Conservation (phyloP, 169 alveolate species). For the Plasmodium fragile region DNA sequence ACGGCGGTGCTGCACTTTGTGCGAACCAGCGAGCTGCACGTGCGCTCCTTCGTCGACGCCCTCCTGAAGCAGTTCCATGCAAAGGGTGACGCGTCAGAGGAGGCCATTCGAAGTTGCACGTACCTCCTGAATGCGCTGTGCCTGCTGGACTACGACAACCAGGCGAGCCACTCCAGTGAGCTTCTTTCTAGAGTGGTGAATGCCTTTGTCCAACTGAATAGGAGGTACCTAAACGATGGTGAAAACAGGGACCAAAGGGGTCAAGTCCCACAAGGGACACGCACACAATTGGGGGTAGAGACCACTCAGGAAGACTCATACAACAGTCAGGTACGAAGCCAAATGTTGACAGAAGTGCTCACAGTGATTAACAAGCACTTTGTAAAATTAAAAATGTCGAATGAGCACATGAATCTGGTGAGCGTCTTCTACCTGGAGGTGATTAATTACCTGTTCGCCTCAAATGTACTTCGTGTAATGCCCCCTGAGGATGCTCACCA, state of each 20-base stretch:
- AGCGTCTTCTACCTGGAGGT: conserved; percentile 15
- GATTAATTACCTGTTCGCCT: conserved; percentile 1
- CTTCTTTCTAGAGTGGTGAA: not conserved
- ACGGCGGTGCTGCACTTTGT: not conserved
- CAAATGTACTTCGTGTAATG: not conserved
- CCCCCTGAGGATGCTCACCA: not conserved
- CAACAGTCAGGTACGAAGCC: not conserved
- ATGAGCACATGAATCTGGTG: not conserved
- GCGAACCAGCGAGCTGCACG: not conserved
- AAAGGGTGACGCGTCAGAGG: not conserved
- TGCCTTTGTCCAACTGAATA: not conserved
- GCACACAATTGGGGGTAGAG: not conserved
- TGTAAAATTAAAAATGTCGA: not conserved
- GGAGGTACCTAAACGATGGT: not conserved
- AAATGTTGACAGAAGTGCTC: conserved; percentile 13
- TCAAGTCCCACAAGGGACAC: not conserved
- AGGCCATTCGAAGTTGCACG: not conserved
- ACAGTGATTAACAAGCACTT: conserved; percentile 42
- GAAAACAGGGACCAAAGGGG: not conserved
- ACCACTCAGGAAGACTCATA: no score
- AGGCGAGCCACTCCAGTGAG: not conserved
- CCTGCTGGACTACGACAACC: conserved; percentile 17
- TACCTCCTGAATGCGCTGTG: conserved; percentile 23
- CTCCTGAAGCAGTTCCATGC: not conserved
- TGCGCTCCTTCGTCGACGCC: not conserved